These are phyloP conservation scores for Cydonia oblonga DNA, from an alignment of 331 rosid genomes.

Conservation along the genomic window DNA sequence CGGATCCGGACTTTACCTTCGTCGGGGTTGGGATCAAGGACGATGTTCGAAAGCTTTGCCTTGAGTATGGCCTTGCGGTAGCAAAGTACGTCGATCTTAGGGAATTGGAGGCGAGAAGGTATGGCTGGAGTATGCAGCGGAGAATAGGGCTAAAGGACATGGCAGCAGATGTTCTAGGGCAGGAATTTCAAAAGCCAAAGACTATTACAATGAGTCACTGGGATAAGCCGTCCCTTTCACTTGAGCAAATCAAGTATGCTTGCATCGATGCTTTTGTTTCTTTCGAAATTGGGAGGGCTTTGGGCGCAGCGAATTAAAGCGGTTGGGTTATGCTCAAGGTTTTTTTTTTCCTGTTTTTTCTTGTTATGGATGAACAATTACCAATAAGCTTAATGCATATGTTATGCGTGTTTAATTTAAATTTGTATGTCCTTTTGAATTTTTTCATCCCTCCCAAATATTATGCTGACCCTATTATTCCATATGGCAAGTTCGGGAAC, in stretches of 20 bases:
- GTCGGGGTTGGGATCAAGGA: slow-evolving; percentile 2
- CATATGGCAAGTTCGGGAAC: background rate
- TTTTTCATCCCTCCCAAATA: no score
- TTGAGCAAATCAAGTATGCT: slow-evolving; percentile 13
- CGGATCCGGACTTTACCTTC: background rate
- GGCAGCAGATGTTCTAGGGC: background rate
- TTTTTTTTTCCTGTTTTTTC: background rate
- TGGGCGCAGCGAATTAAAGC: background rate
- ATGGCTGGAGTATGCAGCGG: background rate
- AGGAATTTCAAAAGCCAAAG: slow-evolving; percentile 9
- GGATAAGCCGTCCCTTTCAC: slow-evolving; percentile 4
- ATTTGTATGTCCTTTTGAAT: background rate
- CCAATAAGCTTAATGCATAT: background rate
- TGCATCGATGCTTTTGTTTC: slow-evolving; percentile 13
- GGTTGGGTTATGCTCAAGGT: background rate
- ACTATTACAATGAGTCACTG: slow-evolving; percentile 2
- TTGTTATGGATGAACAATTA: background rate
- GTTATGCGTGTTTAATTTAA: background rate
- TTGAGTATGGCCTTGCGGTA: background rate
- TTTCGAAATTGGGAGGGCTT: slow-evolving; percentile 13
- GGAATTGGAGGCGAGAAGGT: background rate
- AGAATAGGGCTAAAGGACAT: background rate
- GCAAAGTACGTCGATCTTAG: background rate
- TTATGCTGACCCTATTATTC: no score
- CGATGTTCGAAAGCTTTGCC: background rate